Base-by-base conservation (phyloP, 768 basidiomycete species). In the Podaxis carcinomalis region DNA sequence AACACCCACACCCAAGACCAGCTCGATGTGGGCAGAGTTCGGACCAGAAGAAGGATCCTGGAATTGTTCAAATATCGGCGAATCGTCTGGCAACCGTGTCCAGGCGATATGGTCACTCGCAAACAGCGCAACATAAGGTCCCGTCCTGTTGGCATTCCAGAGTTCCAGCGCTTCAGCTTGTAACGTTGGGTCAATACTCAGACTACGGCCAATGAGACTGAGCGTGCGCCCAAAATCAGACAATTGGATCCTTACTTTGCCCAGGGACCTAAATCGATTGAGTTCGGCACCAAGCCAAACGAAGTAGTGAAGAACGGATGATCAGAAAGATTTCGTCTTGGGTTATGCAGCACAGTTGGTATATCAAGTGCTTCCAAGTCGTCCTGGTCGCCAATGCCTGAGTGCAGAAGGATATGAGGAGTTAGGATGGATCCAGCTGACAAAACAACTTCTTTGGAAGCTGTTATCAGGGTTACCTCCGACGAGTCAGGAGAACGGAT, bases 281-380 rank as follows among this genome's bases (percentile, higher is more conserved):
- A 54, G 35, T 39, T 19, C n/a, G 53, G 52, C 4, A 47, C 52
- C 27, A 28, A 5, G 27, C 27, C 27, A 28, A 28, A 28, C 5
- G 1, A 28, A 28, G 27, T 28, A 28, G 6, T 28, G 27, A 28
- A 28, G 27, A 61, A 28, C 19, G 56, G 60, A 37, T 73, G 73
- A 59, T 74, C 73, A 11, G 64, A 57, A 47, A 76, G 51, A 49
- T 72, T 68, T 46, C 63, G 61, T 28, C 74, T 65, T 13, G 74
- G 69, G 16, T 69, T 59, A 42, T 73, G 51, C 27, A 72, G 63
- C 32, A 73, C 36, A 2, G 68, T 52, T 21, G 63, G 36, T 50
- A 75, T 70, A 7, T 65, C 67, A 13, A 64, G 40, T 6, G 49
- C 53, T 11, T 50, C 36, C n/a, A 69, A 35, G 16, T 66, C 63